Evolutionary conservation across 148 eudicot genomes (phyloP).

Genomic region (Amaranthus palmeri): DNA sequence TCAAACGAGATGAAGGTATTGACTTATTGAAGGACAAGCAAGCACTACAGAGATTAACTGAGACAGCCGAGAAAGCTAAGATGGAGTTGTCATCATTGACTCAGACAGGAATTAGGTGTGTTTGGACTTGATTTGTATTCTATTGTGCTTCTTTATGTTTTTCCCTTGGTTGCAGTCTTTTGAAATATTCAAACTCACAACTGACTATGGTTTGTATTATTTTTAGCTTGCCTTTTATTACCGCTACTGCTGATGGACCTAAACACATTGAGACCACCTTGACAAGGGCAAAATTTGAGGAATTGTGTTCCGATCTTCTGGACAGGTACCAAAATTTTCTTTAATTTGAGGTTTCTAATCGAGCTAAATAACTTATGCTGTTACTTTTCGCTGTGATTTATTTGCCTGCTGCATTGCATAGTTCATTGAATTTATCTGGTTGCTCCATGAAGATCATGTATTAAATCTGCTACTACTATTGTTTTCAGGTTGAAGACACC

Average conservation of each 20-base stretch:
- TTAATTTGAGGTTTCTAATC: background rate
- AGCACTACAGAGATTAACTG: conserved; percentile 94
- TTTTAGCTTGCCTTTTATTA: conserved; percentile 82
- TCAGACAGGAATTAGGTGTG: conserved; percentile 81
- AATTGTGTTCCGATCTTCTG: conserved; percentile 83
- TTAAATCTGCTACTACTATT: background rate
- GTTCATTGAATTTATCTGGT: background rate
- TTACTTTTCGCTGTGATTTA: background rate
- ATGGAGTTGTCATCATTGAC: conserved; percentile 94
- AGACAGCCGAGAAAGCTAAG: conserved; percentile 97
- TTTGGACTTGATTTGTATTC: background rate
- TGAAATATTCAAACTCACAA: conserved; percentile 4
- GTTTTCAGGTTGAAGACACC: conserved; percentile 68
- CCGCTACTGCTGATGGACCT: conserved; percentile 98
- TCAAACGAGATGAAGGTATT: conserved; percentile 87
- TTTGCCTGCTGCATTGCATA: background rate
- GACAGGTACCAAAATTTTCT: conserved; percentile 54
- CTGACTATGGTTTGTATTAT: conserved; percentile 9
- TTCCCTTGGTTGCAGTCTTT: background rate
- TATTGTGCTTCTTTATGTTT: background rate
- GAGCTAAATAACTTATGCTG: background rate
- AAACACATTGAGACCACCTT: conserved; percentile 91
- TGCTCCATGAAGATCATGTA: background rate
- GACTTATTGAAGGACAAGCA: conserved; percentile 95
- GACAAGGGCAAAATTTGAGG: conserved; percentile 95